phyloP scores from a whole-genome alignment of 371 early-diverging fungal genomes.

The Phascolomyces articulosus region DNA sequence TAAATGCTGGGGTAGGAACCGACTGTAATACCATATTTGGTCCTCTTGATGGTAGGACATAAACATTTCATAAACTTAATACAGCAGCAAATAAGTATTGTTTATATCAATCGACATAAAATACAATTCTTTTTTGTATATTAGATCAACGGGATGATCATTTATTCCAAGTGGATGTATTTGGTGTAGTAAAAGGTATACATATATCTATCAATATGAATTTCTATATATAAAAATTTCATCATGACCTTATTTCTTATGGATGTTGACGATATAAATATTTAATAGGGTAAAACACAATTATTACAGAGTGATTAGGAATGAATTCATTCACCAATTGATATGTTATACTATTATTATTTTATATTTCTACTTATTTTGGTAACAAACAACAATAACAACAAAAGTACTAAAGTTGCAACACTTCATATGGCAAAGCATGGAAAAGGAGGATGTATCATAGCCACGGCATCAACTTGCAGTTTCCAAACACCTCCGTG shows the following conservation, averaged over 20 bases:
- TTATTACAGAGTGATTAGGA: neutral
- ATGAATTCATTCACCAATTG: too few relatives aligned
- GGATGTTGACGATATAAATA: too few relatives aligned
- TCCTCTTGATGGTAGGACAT: conserved; percentile 19
- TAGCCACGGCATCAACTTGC: conserved; percentile 40
- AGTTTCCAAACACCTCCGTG: conserved; percentile 9
- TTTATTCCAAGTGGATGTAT: conserved; percentile 68
- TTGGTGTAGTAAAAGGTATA: conserved; percentile 60
- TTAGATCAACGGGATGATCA: conserved; percentile 32
- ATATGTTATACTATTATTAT: too few relatives aligned
- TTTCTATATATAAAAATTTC: too few relatives aligned
- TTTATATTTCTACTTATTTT: too few relatives aligned
- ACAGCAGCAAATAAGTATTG: too few relatives aligned
- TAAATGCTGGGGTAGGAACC: conserved; percentile 31
- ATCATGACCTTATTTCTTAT: too few relatives aligned
- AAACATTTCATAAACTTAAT: conserved; percentile 33
- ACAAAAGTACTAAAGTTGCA: conserved; percentile 34
- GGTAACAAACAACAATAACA: too few relatives aligned
- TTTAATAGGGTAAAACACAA: neutral
- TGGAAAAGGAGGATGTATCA: conserved; percentile 47
- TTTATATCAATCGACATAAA: too few relatives aligned
- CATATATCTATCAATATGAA: neutral
- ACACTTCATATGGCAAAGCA: conserved; percentile 39
- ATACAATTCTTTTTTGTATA: too few relatives aligned
- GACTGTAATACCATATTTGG: conserved; percentile 27